These are phyloP conservation scores for Paramecium sonneborni DNA, from an alignment of 73 alveolate species.

Conservation along the genomic window DNA sequence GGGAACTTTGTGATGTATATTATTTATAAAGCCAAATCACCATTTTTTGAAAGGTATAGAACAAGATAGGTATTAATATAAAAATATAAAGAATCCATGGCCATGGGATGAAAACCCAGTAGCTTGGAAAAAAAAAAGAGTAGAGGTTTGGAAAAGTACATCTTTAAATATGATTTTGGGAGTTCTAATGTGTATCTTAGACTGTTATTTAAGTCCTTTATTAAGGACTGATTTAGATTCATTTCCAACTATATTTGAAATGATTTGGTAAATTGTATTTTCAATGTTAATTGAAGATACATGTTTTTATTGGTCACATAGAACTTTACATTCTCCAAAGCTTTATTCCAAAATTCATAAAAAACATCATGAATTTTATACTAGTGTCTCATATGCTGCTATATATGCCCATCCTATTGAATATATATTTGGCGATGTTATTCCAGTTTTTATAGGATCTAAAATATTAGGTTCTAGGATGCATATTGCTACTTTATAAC, in stretches of 20 bases:
- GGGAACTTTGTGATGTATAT: slow-evolving; percentile 54
- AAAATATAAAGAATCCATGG: slow-evolving; percentile 71
- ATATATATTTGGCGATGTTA: slow-evolving; percentile 67
- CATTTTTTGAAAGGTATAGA: slow-evolving; percentile 84
- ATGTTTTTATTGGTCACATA: slow-evolving; percentile 73
- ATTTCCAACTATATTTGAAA: slow-evolving; percentile 67
- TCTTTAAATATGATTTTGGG: slow-evolving; percentile 59
- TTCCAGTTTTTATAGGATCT: slow-evolving; percentile 72
- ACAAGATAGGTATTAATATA: slow-evolving; percentile 52
- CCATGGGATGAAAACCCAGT: slow-evolving; percentile 83
- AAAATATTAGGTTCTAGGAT: slow-evolving; percentile 59
- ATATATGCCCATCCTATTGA: slow-evolving; percentile 84
- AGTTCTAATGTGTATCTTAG: slow-evolving; percentile 2
- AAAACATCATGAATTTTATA: slow-evolving; percentile 77
- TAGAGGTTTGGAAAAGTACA: slow-evolving; percentile 51
- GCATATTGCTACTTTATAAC: slow-evolving; percentile 57
- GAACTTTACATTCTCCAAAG: slow-evolving; percentile 73
- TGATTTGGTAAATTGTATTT: slow-evolving; percentile 66
- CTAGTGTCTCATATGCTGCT: slow-evolving; percentile 74
- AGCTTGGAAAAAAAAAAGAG: slow-evolving; percentile 62
- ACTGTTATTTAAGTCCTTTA: background rate
- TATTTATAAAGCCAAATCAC: slow-evolving; percentile 70
- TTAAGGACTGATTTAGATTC: slow-evolving; percentile 33
- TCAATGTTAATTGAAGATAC: slow-evolving; percentile 74
- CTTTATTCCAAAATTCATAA: slow-evolving; percentile 72